These are phyloP conservation scores for Diaporthe citrichinensis DNA, from an alignment of 2,329 filamentous ascomycete species.

Conservation along the genomic window DNA sequence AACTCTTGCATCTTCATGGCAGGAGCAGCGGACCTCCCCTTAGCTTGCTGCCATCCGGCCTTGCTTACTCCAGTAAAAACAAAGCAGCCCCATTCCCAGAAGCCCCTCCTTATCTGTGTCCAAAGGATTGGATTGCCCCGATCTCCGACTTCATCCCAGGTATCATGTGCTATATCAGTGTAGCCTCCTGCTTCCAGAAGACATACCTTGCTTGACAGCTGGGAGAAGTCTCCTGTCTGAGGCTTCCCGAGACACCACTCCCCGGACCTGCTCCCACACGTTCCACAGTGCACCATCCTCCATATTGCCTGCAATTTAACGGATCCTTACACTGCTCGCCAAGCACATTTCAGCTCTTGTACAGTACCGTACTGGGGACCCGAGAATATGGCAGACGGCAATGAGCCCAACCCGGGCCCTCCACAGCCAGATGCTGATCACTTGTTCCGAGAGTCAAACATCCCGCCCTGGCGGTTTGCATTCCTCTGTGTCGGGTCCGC, in stretches of 20 bases:
- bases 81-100: not conserved
- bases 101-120: slow-evolving; percentile 12
- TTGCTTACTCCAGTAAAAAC: not conserved
- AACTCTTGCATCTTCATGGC: not conserved
- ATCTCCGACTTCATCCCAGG: slow-evolving; percentile 6
- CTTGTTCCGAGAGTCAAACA: slow-evolving; percentile 37
- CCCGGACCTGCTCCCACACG: slow-evolving; percentile 8
- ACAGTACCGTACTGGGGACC: not conserved
- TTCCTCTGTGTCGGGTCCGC: slow-evolving; percentile 52
- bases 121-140: slow-evolving; percentile 19
- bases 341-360: not conserved
- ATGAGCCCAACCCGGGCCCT: not conserved
- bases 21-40: not conserved
- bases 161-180: slow-evolving; percentile 26
- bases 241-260: slow-evolving; percentile 28
- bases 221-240: slow-evolving; percentile 35
- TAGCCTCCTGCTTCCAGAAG: not conserved
- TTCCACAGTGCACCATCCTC: slow-evolving; percentile 35
- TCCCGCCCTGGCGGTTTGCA: slow-evolving; percentile 53
- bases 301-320: slow-evolving; percentile 35
- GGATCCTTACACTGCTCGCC: slow-evolving; percentile 8
- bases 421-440: slow-evolving; percentile 5
- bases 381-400: slow-evolving; percentile 9
- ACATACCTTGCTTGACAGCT: slow-evolving; percentile 20
- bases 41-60: not conserved